A percentile compares a stretch with the other conserved stretches of the same genome.
These are phyloP conservation scores for Exophiala sp. DNA, from an alignment of 2,329 filamentous ascomycete species.

Conservation along the genomic window DNA sequence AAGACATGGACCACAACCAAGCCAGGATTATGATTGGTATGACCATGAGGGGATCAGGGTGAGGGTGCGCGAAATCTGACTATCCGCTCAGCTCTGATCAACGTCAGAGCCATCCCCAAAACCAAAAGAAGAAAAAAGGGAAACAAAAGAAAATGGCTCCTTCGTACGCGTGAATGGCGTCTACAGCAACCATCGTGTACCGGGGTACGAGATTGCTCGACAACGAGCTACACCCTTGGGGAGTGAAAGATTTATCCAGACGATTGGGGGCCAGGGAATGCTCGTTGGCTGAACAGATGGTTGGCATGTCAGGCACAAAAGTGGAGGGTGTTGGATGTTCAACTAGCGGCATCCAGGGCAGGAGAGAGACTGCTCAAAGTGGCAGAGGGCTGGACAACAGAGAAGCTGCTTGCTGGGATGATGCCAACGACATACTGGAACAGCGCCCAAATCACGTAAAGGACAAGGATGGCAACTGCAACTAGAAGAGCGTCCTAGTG, in stretches of 20 bases:
- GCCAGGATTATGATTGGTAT: slow-evolving; percentile 27
- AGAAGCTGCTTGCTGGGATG: too few species aligned
- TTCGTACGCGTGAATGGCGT: too few species aligned
- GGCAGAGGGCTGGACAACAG: not conserved
- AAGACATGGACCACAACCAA: slow-evolving; percentile 4
- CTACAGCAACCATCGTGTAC: too few species aligned
- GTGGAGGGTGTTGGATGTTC: not conserved
- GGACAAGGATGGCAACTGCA: not conserved
- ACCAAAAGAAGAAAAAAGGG: not conserved
- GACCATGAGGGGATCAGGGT: slow-evolving; percentile 26
- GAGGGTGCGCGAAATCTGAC: slow-evolving; percentile 26
- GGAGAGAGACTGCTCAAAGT: not conserved
- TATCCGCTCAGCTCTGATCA: not conserved
- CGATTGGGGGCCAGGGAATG: too few species aligned
- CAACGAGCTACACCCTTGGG: too few species aligned
- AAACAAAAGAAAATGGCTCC: too few species aligned
- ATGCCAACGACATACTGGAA: not conserved
- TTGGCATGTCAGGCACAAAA: not conserved
- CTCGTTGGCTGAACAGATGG: slow-evolving; percentile 1
- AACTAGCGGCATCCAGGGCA: not conserved
- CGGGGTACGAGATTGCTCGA: too few species aligned
- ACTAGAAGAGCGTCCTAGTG: not conserved
- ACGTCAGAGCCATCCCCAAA: not conserved
- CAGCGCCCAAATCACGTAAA: not conserved
- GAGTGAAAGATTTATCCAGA: too few species aligned